A percentile compares a stretch with the other conserved stretches of the same genome.
Conservation (phyloP, 75 land plant species). For the Selaginella tamariscina region DNA sequence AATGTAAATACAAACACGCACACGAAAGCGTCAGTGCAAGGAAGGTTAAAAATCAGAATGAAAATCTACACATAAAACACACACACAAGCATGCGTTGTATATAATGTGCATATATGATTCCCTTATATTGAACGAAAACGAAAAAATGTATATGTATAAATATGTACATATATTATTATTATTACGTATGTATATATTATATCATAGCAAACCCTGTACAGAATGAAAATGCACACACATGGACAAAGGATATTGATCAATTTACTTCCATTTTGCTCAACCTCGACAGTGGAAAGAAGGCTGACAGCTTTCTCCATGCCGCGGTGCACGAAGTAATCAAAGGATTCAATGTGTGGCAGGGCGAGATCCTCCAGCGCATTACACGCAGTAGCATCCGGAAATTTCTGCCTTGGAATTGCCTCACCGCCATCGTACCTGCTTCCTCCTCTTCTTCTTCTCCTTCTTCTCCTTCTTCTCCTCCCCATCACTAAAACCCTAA, state of each 20-base stretch:
- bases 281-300: constrained; percentile 36
- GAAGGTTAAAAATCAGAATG: too few relatives aligned
- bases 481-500: background rate
- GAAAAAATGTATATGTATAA: too few relatives aligned
- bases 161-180: too few relatives aligned
- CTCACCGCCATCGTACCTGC: background rate
- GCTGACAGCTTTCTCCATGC: constrained; percentile 37
- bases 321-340: constrained; percentile 54
- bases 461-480: background rate
- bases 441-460: constrained; percentile 1
- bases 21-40: too few relatives aligned
- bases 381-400: background rate
- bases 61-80: too few relatives aligned
- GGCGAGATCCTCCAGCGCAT: constrained; percentile 38
- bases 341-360: constrained; percentile 78
- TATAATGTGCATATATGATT: too few relatives aligned
- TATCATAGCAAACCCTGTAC: too few relatives aligned
- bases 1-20: too few relatives aligned
- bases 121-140: too few relatives aligned
- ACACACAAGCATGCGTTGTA: too few relatives aligned
- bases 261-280: constrained; percentile 27
- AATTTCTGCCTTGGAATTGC: background rate
- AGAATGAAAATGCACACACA: too few relatives aligned
- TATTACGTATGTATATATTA: too few relatives aligned
- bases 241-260: constrained; percentile 92